Conservation (phyloP, 2,329 filamentous ascomycete species). For the Cladosporium sp. region DNA sequence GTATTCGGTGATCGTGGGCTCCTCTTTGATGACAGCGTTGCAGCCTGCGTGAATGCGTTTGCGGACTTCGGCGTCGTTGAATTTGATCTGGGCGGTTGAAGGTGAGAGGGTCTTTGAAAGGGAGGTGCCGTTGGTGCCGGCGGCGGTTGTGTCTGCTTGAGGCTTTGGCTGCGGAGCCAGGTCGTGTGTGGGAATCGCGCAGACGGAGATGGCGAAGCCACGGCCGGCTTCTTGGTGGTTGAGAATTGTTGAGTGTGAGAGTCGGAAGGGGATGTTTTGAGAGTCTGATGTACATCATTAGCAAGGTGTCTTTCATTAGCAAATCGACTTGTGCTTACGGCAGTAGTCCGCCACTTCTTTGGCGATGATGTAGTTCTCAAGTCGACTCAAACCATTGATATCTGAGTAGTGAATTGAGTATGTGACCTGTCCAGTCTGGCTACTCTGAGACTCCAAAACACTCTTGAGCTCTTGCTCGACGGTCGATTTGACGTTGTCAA, state of each 20-base stretch:
- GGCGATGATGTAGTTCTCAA: conserved; percentile 35
- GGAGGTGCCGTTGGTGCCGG: conserved; percentile 6
- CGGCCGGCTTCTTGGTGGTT: conserved; percentile 27
- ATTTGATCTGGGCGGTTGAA: conserved; percentile 15
- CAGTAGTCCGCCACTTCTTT: conserved; percentile 19
- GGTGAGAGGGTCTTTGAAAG: conserved; percentile 10
- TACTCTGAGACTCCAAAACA: conserved; percentile 21
- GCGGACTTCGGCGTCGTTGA: conserved; percentile 27
- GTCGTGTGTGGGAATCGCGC: conserved; percentile 23
- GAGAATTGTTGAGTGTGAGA: conserved; percentile 33
- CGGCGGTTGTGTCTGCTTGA: conserved; percentile 18
- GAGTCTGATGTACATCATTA: conserved; percentile 20
- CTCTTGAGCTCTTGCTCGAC: conserved; percentile 29
- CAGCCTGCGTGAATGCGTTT: conserved; percentile 28
- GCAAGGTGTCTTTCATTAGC: background rate
- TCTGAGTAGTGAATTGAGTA: conserved; percentile 34
- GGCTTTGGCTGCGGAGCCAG: conserved; percentile 25
- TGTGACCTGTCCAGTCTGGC: conserved; percentile 19
- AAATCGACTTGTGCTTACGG: background rate
- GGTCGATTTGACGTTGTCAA: conserved; percentile 30
- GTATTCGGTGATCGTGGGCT: conserved; percentile 34
- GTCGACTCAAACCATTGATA: conserved; percentile 32
- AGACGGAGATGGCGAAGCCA: conserved; percentile 32
- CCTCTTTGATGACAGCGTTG: conserved; percentile 30
- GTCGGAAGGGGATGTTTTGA: conserved; percentile 26